Percentiles rank a stretch among this genome's conserved stretches.
Conservation (phyloP, 345 rosid genomes). For the Acer negundo region DNA sequence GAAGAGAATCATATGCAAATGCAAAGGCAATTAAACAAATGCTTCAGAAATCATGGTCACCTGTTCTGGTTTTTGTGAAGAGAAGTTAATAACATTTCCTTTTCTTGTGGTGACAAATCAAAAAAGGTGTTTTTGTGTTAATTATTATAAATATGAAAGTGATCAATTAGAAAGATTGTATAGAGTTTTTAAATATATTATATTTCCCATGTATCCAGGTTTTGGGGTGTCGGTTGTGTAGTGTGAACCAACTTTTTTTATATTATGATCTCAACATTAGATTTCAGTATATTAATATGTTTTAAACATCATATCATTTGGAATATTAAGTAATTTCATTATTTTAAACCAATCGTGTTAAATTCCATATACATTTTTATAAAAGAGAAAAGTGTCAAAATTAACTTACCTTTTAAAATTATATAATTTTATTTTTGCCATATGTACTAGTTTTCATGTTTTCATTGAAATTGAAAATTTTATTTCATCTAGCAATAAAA, state of each 20-base stretch:
- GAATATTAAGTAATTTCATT: neutral
- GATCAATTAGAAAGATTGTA: neutral
- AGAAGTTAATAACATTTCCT: neutral
- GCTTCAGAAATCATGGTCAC: neutral
- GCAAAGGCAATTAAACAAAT: neutral
- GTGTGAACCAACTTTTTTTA: slow-evolving; percentile 1
- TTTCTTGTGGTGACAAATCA: slow-evolving; percentile 6
- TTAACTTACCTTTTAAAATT: too few species aligned
- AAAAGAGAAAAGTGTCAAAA: too few species aligned
- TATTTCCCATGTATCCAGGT: neutral
- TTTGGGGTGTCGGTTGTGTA: neutral
- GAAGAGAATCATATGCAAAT: neutral
- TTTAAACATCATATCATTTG: neutral
- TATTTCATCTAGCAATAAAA: too few species aligned
- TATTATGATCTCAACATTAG: too few species aligned
- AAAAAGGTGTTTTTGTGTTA: neutral
- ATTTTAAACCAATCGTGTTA: neutral
- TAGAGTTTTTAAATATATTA: neutral
- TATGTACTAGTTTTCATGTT: too few species aligned
- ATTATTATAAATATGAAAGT: neutral
- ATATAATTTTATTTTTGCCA: too few species aligned
- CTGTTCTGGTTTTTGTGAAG: neutral
- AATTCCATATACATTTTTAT: too few species aligned
- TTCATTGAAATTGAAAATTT: too few species aligned
- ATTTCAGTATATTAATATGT: neutral